Evolutionary conservation across 2,329 filamentous ascomycete genomes (phyloP).

Genomic region (Emergomyces africanus): DNA sequence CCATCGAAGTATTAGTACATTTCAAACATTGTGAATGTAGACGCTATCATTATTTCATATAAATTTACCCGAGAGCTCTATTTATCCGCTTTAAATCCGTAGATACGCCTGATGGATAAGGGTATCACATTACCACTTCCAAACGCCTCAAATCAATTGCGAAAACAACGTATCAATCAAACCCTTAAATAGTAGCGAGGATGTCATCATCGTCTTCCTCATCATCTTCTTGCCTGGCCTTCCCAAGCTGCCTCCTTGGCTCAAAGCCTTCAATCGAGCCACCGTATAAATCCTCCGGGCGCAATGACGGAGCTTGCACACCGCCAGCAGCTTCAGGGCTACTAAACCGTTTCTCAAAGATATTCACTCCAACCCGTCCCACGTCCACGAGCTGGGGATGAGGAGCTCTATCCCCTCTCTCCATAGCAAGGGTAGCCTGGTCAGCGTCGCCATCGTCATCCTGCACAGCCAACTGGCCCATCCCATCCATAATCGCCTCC

Average conservation of each 20-base stretch:
- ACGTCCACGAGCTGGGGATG: constrained; percentile 14
- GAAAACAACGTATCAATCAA: constrained; percentile 9
- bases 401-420: constrained; percentile 14
- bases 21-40: not conserved
- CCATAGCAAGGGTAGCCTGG: constrained; percentile 4
- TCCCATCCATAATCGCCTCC: constrained; percentile 12
- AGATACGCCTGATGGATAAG: not conserved
- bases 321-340: constrained; percentile 5
- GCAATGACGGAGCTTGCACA: constrained; percentile 20
- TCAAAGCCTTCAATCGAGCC: constrained; percentile 32
- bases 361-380: constrained; percentile 21
- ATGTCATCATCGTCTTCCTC: constrained; percentile 41
- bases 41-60: not conserved
- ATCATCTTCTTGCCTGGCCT: constrained; percentile 32
- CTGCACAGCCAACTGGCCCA: constrained; percentile 18
- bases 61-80: not conserved
- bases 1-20: too few species aligned
- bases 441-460: constrained; percentile 10
- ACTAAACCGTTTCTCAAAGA: constrained; percentile 21
- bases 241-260: constrained; percentile 15
- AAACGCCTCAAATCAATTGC: not conserved
- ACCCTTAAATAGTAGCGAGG: constrained; percentile 26
- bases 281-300: constrained; percentile 22
- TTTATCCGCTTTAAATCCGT: not conserved
- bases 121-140: not conserved